A percentile compares a stretch with the other conserved stretches of the same genome.
phyloP scores from a whole-genome alignment of 2,329 filamentous ascomycete genomes.

The Zymoseptoria passerinii region DNA sequence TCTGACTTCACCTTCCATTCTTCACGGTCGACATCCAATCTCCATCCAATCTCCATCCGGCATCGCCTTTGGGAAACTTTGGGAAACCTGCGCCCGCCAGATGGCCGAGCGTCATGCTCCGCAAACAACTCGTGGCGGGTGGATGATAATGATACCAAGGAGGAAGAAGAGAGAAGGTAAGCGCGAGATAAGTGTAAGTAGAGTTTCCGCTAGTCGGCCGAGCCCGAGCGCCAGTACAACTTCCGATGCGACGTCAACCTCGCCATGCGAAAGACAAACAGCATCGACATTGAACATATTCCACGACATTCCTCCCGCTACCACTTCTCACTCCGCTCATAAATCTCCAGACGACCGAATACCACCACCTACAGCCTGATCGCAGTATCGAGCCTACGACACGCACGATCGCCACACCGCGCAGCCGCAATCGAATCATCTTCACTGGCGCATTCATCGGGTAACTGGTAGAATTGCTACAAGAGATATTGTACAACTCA shows the following conservation, averaged over 20 bases:
- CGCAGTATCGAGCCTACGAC: background rate
- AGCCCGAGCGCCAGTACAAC: background rate
- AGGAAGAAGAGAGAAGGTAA: background rate
- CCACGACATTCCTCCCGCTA: background rate
- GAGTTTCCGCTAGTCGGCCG: background rate
- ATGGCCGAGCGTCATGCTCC: slow-evolving; percentile 29
- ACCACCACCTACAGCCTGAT: background rate
- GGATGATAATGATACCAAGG: slow-evolving; percentile 17
- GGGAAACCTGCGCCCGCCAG: slow-evolving; percentile 28
- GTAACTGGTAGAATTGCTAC: background rate
- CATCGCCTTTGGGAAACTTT: slow-evolving; percentile 6
- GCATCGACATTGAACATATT: background rate
- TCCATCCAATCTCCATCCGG: too few species aligned
- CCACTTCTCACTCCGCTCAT: background rate
- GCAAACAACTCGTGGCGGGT: slow-evolving; percentile 27
- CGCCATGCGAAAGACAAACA: background rate
- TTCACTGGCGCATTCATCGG: too few species aligned
- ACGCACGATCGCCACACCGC: background rate
- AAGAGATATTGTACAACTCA: background rate
- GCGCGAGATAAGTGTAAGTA: background rate
- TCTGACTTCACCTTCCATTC: too few species aligned
- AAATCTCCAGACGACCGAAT: background rate
- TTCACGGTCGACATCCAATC: too few species aligned
- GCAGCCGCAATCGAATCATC: background rate
- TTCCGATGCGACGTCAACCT: background rate